Base-by-base conservation (phyloP, 1,284 basidiomycete species). In the Porodaedalea pini region DNA sequence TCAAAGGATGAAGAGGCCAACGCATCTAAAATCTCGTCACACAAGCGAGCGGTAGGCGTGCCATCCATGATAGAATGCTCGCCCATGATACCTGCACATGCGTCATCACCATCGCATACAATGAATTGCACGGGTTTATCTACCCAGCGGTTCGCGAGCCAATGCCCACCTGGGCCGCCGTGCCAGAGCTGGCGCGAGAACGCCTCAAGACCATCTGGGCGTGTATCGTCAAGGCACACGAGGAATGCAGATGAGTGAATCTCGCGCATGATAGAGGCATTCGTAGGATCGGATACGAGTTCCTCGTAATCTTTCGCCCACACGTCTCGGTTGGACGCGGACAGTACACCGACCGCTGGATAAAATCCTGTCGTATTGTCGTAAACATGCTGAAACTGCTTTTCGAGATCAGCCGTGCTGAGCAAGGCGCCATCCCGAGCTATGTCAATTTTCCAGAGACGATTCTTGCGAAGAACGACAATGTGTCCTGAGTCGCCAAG, bases 61-160 rank as follows among this genome's bases (percentile, higher is more conserved):
- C 92, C 93, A 67, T 94, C 92, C 91, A 94, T 94, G 63, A 91
- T 80, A 15, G 90, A 92, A 71, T 96, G 93, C 71, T 96, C 94
- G 54, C 94, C 94, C 81, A 94, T 87, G 64, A 93, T 75, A 3
- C 92, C 94, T 1, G 90, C 86, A 59, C 81, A 76, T 21, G 79
- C 83, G 65, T 94, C 92, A 23, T 78, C 82, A 65, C 94, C 92
- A 68, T 92, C 87, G 64, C 82, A 90, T 6, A 93, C 80, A 59
- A 93, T 77, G 69, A 93, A 87, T 70, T 95, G 86, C 54, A 88
- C 73, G 6, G 91, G 91, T 70, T 93, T 94, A 70, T 94, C 91
- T 47, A 88, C 84, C 85, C 86, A 91, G 43, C 88, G 80, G 63
- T 88, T 88, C 36, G 79, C 83, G 39, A 79, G 66, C 52, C 68